Evolutionary conservation across 805 yeast species (phyloP).

Genomic region (Saccharomycopsis fodiens): DNA sequence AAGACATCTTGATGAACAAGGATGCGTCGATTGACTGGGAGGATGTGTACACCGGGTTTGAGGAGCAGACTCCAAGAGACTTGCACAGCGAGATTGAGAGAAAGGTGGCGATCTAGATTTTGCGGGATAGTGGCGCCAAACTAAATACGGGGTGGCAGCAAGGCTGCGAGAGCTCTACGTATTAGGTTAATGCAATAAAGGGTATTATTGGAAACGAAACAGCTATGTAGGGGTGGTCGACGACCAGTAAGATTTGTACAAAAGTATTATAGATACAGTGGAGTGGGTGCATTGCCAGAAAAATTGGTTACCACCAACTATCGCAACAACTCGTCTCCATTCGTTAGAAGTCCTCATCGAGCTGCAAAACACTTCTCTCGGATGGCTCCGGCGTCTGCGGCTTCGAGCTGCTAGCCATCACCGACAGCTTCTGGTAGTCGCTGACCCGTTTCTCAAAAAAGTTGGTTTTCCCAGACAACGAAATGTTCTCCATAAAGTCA

Average conservation of each 20-base stretch:
- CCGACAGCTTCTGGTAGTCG: conserved; percentile 98
- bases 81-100: conserved; percentile 72
- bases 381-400: background rate
- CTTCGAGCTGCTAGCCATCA: conserved; percentile 60
- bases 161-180: too few relatives aligned
- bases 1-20: conserved; percentile 70
- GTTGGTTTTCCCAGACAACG: conserved; percentile 97
- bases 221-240: too few relatives aligned
- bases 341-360: conserved; percentile 16
- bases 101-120: conserved; percentile 44
- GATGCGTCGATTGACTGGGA: conserved; percentile 89
- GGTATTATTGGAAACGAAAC: too few relatives aligned
- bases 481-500: conserved; percentile 98
- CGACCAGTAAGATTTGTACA: too few relatives aligned
- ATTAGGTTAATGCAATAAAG: too few relatives aligned
- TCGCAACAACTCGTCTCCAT: background rate
- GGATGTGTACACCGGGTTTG: conserved; percentile 63
- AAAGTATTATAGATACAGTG: background rate
- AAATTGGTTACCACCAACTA: background rate
- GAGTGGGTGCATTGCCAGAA: background rate
- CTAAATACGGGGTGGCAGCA: too few relatives aligned
- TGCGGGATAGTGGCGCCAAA: too few relatives aligned
- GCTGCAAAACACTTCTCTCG: background rate
- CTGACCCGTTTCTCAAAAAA: conserved; percentile 98
- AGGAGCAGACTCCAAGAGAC: conserved; percentile 32